phyloP scores from a whole-genome alignment of 345 rosid genomes.

The Arabidopsis thaliana region DNA sequence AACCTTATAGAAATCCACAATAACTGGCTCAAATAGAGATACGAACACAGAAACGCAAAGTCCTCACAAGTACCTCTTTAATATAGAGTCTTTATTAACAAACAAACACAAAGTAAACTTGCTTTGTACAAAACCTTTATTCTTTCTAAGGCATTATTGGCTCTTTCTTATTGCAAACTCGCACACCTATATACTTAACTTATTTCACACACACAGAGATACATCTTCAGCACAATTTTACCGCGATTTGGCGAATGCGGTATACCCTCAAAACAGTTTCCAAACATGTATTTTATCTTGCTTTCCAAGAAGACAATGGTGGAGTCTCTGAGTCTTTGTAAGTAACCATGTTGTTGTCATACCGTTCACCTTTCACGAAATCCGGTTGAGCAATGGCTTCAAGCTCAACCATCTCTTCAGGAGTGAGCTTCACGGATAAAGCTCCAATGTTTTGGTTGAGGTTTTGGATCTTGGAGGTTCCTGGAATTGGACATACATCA shows the following conservation, averaged over 20 bases:
- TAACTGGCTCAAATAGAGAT: too few species aligned
- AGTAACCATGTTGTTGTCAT: constrained; percentile 1
- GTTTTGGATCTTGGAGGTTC: constrained; percentile 67
- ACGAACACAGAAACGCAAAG: too few species aligned
- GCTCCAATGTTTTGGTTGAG: constrained; percentile 64
- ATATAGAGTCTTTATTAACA: too few species aligned
- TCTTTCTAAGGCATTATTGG: too few species aligned
- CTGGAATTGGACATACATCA: constrained; percentile 70
- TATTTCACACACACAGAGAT: not conserved
- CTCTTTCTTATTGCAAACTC: constrained; percentile 16
- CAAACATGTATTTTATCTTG: not conserved
- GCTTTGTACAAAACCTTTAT: not conserved
- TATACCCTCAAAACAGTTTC: not conserved
- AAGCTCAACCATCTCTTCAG: constrained; percentile 63
- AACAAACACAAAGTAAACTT: not conserved
- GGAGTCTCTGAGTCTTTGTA: constrained; percentile 56
- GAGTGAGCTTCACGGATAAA: constrained; percentile 59
- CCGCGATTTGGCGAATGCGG: not conserved
- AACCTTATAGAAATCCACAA: too few species aligned
- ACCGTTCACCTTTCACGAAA: constrained; percentile 57
- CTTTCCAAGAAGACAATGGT: constrained; percentile 63
- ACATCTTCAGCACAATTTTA: not conserved
- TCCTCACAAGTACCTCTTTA: too few species aligned
- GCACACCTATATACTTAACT: not conserved
- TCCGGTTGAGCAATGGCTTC: constrained; percentile 52